Percentiles rank a stretch among this genome's conserved stretches.
Conservation (phyloP, 2,329 filamentous ascomycete species). For the Aureobasidium musti region DNA sequence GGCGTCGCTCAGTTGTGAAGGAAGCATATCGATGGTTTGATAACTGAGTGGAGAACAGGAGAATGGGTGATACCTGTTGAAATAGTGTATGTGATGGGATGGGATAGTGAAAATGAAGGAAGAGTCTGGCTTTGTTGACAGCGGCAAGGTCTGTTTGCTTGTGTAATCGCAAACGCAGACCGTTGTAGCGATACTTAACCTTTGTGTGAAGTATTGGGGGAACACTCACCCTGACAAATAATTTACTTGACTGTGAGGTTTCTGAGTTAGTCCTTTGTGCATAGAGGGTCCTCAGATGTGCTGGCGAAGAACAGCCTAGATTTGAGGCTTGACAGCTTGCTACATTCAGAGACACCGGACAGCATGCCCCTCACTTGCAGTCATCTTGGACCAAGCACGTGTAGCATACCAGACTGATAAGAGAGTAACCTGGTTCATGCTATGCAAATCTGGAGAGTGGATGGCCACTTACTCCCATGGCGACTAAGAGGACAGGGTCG, state of each 20-base stretch:
- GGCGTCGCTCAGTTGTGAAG: not conserved
- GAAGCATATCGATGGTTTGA: not conserved
- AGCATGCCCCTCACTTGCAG: not conserved
- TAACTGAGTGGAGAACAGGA: not conserved
- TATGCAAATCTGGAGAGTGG: not conserved
- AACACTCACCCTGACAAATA: not conserved
- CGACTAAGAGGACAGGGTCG: not conserved
- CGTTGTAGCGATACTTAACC: not conserved
- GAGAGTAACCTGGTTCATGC: not conserved
- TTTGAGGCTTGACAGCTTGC: no score
- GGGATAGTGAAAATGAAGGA: not conserved
- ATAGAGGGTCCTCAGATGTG: no score
- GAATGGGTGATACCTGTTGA: not conserved
- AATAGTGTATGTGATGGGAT: not conserved
- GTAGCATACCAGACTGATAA: not conserved
- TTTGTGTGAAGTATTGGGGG: not conserved
- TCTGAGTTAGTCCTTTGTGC: no score
- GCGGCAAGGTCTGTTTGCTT: not conserved
- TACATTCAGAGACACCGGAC: no score
- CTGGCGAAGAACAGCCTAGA: no score
- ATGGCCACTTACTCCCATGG: not conserved
- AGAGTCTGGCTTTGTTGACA: not conserved
- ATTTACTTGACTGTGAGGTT: not conserved
- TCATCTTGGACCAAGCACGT: not conserved
- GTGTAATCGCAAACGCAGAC: slow-evolving; percentile 5